Evolutionary conservation across 495 filamentous ascomycete genomes (phyloP), one percentile per base, ranked within the genome.

Genomic region (Trichoderma orchidacearum): DNA sequence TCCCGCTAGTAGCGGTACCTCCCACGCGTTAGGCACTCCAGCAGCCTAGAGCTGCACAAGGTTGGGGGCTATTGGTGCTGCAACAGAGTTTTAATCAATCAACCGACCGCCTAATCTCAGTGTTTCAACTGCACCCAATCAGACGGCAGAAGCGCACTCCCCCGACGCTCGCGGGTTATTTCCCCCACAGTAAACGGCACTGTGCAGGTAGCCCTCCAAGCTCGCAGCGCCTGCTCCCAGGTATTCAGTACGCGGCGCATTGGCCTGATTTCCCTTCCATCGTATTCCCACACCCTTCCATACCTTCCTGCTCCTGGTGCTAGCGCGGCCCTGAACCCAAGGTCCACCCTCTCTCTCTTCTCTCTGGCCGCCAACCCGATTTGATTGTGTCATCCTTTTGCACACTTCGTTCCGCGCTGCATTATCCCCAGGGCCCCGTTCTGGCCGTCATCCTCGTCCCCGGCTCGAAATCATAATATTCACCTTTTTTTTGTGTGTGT

Each of bases 201-300:
- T 25, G 41, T 48, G 27, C 41, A 35, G n/a, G n/a, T n/a, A n/a
- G n/a, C n/a, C n/a, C n/a, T n/a, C n/a, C n/a, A n/a, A n/a, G n/a
- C n/a, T n/a, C n/a, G n/a, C n/a, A n/a, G n/a, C n/a, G n/a, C n/a
- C n/a, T n/a, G n/a, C n/a, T n/a, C n/a, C n/a, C n/a, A n/a, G n/a
- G n/a, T n/a, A n/a, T n/a, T n/a, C n/a, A n/a, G n/a, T n/a, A n/a
- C n/a, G n/a, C n/a, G n/a, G n/a, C n/a, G n/a, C n/a, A n/a, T n/a
- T n/a, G n/a, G n/a, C n/a, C n/a, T n/a, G n/a, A n/a, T n/a, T 25
- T 9, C 41, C 41, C 41, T 48, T 48, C 41, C 41, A 48, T 48
- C 41, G 41, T 48, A 48, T 48, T 48, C 41, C 41, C 41, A 48
- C 41, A 48, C 41, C 41, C 41, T 48, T 48, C 41, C 41, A 48